Evolutionary conservation across 2,329 filamentous ascomycete genomes (phyloP).

Genomic region (Xylariaceae sp.): DNA sequence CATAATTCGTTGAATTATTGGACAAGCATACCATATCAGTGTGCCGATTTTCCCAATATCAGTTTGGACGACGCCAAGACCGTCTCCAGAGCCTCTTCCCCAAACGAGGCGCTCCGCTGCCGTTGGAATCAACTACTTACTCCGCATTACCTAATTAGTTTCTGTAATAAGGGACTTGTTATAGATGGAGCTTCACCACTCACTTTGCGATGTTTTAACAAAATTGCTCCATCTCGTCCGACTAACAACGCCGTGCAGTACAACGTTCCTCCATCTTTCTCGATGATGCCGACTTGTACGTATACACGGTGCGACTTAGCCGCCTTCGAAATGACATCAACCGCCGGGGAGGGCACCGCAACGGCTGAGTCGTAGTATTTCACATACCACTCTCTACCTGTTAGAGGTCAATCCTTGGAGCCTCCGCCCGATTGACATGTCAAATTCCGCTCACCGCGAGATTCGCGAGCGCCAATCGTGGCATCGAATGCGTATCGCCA

Average conservation of each 20-base stretch:
- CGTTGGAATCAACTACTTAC: slow-evolving; percentile 42
- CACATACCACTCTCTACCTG: slow-evolving; percentile 46
- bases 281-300: slow-evolving; percentile 44
- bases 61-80: slow-evolving; percentile 42
- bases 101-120: slow-evolving; percentile 45
- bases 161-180: background rate
- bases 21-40: slow-evolving; percentile 40
- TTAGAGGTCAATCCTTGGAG: slow-evolving; percentile 7
- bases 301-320: slow-evolving; percentile 41
- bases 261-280: slow-evolving; percentile 45
- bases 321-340: slow-evolving; percentile 37
- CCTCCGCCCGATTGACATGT: slow-evolving; percentile 2
- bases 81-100: slow-evolving; percentile 50
- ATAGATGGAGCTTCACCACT: slow-evolving; percentile 1
- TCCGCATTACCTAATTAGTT: background rate
- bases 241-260: slow-evolving; percentile 45
- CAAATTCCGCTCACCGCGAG: slow-evolving; percentile 36
- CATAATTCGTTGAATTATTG: background rate
- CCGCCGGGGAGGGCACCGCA: slow-evolving; percentile 42
- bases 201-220: slow-evolving; percentile 45
- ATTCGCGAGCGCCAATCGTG: slow-evolving; percentile 45
- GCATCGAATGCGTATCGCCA: slow-evolving; percentile 47
- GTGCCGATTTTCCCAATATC: slow-evolving; percentile 46
- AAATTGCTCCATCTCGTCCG: slow-evolving; percentile 39
- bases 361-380: slow-evolving; percentile 44